phyloP scores from a whole-genome alignment of 257 asterid species.

The Pogostemon cablin region DNA sequence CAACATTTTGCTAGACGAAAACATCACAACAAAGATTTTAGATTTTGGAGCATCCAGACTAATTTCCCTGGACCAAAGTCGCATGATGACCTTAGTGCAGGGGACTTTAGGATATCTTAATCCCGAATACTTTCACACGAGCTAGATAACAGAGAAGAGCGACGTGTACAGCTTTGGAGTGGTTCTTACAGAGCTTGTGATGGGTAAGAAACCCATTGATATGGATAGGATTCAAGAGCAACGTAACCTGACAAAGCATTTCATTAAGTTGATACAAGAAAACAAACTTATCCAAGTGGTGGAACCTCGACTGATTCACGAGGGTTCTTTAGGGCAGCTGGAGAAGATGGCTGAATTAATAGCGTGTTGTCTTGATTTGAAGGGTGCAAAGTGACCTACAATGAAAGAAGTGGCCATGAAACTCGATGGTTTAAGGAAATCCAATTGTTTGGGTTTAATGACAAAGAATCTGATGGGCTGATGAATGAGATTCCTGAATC shows the following conservation, averaged over 20 bases:
- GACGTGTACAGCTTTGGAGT: too few species aligned
- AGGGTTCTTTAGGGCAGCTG: constrained; percentile 61
- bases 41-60: constrained; percentile 86
- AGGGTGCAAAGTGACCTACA: constrained; percentile 64
- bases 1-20: too few species aligned
- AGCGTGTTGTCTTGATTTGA: constrained; percentile 50
- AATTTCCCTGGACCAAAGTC: constrained; percentile 58
- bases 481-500: neutral
- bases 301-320: constrained; percentile 58
- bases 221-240: constrained; percentile 46
- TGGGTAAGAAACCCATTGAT: constrained; percentile 57
- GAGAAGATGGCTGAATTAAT: constrained; percentile 48
- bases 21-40: constrained; percentile 30
- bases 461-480: constrained; percentile 6
- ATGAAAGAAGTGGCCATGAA: constrained; percentile 70
- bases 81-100: constrained; percentile 65
- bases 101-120: constrained; percentile 45
- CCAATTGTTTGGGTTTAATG: constrained; percentile 23
- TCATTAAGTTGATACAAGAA: constrained; percentile 45
- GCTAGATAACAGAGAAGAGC: constrained; percentile 69
- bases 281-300: constrained; percentile 52
- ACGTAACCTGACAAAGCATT: constrained; percentile 44
- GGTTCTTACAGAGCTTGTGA: constrained; percentile 32
- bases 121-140: constrained; percentile 52
- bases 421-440: constrained; percentile 37